A percentile compares a stretch with the other conserved stretches of the same genome.
These are phyloP conservation scores for Nyssa sinensis DNA, from an alignment of 148 eudicot species.

Conservation along the genomic window DNA sequence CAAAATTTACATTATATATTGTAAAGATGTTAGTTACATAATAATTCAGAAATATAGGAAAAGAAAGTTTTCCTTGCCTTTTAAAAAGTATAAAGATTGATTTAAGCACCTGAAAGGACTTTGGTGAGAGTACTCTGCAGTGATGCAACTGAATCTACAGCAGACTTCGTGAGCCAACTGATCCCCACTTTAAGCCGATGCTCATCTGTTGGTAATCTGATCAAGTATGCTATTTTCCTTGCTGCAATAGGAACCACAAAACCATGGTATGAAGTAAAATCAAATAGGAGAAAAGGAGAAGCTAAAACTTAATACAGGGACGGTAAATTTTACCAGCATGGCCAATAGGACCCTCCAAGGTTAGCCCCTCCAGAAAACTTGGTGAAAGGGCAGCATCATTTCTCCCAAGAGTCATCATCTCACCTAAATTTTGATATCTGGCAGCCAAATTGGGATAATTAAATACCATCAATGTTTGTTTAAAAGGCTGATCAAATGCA, in stretches of 20 bases:
- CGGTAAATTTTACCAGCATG: conserved; percentile 58
- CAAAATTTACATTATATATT: neutral
- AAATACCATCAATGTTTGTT: neutral
- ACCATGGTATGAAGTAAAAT: neutral
- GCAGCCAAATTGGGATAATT: neutral
- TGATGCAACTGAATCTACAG: conserved; percentile 70
- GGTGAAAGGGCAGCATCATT: conserved; percentile 85
- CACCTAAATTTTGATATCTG: conserved; percentile 95
- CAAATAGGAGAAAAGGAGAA: neutral
- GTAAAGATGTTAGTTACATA: too few species aligned
- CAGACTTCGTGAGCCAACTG: conserved; percentile 89
- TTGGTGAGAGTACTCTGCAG: conserved; percentile 68
- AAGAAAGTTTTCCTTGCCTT: neutral
- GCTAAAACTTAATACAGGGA: conserved; percentile 2
- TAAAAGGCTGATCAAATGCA: neutral
- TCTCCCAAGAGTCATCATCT: conserved; percentile 97
- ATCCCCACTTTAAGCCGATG: conserved; percentile 90
- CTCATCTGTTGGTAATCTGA: conserved; percentile 85
- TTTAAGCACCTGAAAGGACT: conserved; percentile 55
- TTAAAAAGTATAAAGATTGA: neutral
- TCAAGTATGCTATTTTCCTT: conserved; percentile 82
- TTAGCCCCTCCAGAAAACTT: conserved; percentile 79
- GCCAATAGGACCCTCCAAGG: conserved; percentile 87
- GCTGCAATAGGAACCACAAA: conserved; percentile 49
- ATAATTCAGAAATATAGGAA: too few species aligned